phyloP scores from a whole-genome alignment of 306 rosid species.

The Malus fusca region DNA sequence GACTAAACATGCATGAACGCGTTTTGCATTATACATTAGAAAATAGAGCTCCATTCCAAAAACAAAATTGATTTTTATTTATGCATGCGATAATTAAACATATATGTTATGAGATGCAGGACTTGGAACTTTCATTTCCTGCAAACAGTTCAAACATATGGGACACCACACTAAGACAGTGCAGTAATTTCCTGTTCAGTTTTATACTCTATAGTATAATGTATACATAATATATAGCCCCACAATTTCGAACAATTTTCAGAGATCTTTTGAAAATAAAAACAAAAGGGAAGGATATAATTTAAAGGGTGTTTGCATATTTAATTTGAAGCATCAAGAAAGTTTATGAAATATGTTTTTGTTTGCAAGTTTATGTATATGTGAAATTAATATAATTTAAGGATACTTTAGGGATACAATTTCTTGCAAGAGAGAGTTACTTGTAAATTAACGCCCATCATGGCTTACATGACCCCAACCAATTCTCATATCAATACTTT shows the following conservation, averaged over 20 bases:
- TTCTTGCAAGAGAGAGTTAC: constrained; percentile 32
- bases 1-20: constrained; percentile 5
- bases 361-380: neutral
- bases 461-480: constrained; percentile 16
- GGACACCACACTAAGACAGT: neutral
- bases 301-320: neutral
- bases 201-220: too few relatives aligned
- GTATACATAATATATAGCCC: too few relatives aligned
- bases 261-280: neutral
- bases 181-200: neutral
- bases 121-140: neutral
- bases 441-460: constrained; percentile 17
- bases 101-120: neutral
- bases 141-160: neutral
- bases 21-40: constrained; percentile 4
- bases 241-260: neutral
- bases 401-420: neutral
- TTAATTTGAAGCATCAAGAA: constrained; percentile 13
- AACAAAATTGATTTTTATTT: neutral
- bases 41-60: neutral
- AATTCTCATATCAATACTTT: neutral
- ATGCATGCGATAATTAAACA: neutral
- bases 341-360: constrained; percentile 1
- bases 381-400: neutral
- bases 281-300: neutral